Conservation (phyloP, 352 stramenopile genomes). For the Thalassiosira sp. region DNA sequence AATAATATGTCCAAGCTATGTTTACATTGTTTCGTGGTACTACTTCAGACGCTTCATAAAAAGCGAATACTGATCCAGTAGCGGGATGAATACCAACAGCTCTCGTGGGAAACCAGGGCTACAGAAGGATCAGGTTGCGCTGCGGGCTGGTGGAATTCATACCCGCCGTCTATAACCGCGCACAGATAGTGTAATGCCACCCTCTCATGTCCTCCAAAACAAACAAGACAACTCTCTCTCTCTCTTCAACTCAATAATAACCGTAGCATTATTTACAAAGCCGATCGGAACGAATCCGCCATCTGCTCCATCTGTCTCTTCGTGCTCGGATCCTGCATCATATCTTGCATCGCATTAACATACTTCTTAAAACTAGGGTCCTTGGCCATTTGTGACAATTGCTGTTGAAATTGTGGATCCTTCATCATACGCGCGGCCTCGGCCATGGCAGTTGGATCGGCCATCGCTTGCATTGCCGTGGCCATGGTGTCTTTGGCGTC, state of each 20-base stretch:
- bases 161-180: neutral
- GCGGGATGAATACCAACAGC: neutral
- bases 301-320: slow-evolving; percentile 76
- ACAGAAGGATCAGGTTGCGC: neutral
- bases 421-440: slow-evolving; percentile 80
- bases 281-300: slow-evolving; percentile 54
- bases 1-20: slow-evolving; percentile 21
- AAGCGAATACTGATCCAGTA: neutral
- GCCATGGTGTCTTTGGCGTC: slow-evolving; percentile 67
- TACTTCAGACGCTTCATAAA: neutral
- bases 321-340: slow-evolving; percentile 79
- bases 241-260: too few relatives aligned
- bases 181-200: neutral
- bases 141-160: neutral
- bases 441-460: slow-evolving; percentile 73
- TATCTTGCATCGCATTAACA: slow-evolving; percentile 79
- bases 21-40: slow-evolving; percentile 19
- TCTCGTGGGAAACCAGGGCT: too few relatives aligned
- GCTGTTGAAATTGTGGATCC: slow-evolving; percentile 76
- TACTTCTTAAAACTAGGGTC: slow-evolving; percentile 81
- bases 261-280: slow-evolving; percentile 57
- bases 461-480: slow-evolving; percentile 77
- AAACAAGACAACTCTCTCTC: neutral
- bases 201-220: too few relatives aligned
- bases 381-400: slow-evolving; percentile 78